Percentiles rank a stretch among this genome's conserved stretches.
phyloP scores from a whole-genome alignment of 768 basidiomycete species.

The Pholiota microspora region DNA sequence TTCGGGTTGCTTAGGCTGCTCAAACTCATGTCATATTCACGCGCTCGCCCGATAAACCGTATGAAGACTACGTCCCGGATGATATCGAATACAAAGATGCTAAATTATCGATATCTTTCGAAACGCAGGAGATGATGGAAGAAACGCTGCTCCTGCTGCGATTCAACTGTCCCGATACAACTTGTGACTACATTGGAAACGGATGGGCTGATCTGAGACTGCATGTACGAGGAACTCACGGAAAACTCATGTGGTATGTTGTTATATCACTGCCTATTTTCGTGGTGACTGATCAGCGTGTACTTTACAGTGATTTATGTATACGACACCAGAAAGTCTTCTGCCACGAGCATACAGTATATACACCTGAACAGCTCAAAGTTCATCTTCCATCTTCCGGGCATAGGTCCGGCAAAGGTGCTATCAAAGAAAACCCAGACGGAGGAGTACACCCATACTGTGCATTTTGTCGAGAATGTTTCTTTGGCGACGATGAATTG shows the following conservation, averaged over 20 bases:
- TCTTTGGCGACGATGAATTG: constrained; percentile 92
- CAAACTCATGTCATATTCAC: constrained; percentile 80
- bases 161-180: constrained; percentile 88
- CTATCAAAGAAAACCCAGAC: constrained; percentile 56
- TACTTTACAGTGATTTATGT: constrained; percentile 69
- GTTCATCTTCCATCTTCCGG: constrained; percentile 74
- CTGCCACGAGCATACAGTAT: constrained; percentile 89
- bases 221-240: constrained; percentile 77
- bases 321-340: constrained; percentile 91
- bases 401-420: constrained; percentile 34
- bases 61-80: constrained; percentile 55
- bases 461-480: constrained; percentile 90
- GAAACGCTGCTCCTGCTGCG: constrained; percentile 87
- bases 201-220: constrained; percentile 91
- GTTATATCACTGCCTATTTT: background rate
- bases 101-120: constrained; percentile 80
- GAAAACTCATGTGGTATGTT: constrained; percentile 77
- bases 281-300: background rate
- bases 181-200: constrained; percentile 80
- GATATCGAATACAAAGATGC: constrained; percentile 62
- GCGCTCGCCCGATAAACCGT: constrained; percentile 56
- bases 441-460: constrained; percentile 78
- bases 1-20: constrained; percentile 51
- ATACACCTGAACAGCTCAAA: constrained; percentile 57
- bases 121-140: constrained; percentile 93